phyloP scores from a whole-genome alignment of 1,139 yeast species.

The Yamadazyma siamensis region DNA sequence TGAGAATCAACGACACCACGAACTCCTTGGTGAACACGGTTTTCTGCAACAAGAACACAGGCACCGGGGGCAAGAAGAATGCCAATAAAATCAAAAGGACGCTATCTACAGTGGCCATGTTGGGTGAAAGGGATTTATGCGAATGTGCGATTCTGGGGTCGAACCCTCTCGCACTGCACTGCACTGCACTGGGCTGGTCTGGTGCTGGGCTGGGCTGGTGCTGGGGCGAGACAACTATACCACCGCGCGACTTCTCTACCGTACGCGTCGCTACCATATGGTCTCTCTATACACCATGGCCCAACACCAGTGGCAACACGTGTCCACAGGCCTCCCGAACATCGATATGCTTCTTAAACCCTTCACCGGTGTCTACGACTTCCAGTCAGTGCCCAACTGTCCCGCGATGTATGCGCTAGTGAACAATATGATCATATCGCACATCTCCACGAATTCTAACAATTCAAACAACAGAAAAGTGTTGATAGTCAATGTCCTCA shows the following conservation, averaged over 20 bases:
- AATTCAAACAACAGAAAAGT: too few relatives aligned
- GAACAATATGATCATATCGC: slow-evolving; percentile 25
- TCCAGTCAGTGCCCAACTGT: slow-evolving; percentile 37
- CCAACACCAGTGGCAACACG: slow-evolving; percentile 4
- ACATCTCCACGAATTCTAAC: slow-evolving; percentile 17
- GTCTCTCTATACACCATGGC: slow-evolving; percentile 13
- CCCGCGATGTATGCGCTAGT: slow-evolving; percentile 21
- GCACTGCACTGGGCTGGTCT: too few relatives aligned
- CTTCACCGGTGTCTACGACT: slow-evolving; percentile 25
- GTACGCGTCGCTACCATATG: slow-evolving; percentile 11
- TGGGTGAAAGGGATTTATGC: too few relatives aligned
- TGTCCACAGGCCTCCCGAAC: slow-evolving; percentile 15
- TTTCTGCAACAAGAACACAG: slow-evolving; percentile 30
- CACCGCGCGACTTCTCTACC: neutral
- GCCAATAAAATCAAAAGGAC: slow-evolving; percentile 31
- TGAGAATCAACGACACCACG: slow-evolving; percentile 31
- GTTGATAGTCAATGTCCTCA: slow-evolving; percentile 29
- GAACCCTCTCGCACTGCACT: too few relatives aligned
- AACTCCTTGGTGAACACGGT: slow-evolving; percentile 33
- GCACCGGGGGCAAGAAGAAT: slow-evolving; percentile 38
- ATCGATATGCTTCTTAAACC: slow-evolving; percentile 5
- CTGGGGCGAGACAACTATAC: too few relatives aligned
- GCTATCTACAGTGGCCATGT: slow-evolving; percentile 17
- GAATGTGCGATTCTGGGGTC: too few relatives aligned
- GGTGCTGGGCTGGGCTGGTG: neutral